Conservation (phyloP, 2,329 filamentous ascomycete genomes). For the Fusarium cyanostomum region DNA sequence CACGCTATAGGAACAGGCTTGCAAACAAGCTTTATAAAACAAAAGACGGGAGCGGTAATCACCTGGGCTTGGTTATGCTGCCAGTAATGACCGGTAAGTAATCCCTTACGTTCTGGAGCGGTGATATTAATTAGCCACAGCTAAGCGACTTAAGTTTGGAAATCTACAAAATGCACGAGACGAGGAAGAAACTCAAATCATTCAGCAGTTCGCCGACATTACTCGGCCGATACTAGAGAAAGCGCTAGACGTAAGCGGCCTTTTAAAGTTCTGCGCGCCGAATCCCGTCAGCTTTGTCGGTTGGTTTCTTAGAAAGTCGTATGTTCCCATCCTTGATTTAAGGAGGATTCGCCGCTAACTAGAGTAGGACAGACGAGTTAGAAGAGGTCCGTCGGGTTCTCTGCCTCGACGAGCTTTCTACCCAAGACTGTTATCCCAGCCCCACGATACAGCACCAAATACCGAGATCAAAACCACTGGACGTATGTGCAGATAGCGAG, state of each 20-base stretch:
- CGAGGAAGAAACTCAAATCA: neutral
- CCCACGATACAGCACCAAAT: neutral
- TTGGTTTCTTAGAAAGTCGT: slow-evolving; percentile 5
- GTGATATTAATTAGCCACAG: neutral
- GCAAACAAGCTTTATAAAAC: slow-evolving; percentile 5
- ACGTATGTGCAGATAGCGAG: neutral
- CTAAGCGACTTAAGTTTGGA: neutral
- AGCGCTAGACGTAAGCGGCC: neutral
- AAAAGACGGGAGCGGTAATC: neutral
- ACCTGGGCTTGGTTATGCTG: neutral
- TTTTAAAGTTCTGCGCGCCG: too few species aligned
- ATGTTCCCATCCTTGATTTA: too few species aligned
- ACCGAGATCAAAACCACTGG: neutral
- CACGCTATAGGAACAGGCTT: slow-evolving; percentile 2
- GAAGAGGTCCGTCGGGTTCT: too few species aligned
- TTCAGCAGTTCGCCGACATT: slow-evolving; percentile 3
- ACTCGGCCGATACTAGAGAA: neutral
- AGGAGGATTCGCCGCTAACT: too few species aligned
- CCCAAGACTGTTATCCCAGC: neutral
- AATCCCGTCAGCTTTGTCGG: slow-evolving; percentile 4
- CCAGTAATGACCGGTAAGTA: neutral
- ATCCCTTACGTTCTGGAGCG: neutral
- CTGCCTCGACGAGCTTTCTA: neutral
- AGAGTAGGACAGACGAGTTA: too few species aligned
- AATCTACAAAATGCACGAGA: neutral